These are phyloP conservation scores for Amyloporia xantha DNA, from an alignment of 768 basidiomycete species.

Conservation along the genomic window DNA sequence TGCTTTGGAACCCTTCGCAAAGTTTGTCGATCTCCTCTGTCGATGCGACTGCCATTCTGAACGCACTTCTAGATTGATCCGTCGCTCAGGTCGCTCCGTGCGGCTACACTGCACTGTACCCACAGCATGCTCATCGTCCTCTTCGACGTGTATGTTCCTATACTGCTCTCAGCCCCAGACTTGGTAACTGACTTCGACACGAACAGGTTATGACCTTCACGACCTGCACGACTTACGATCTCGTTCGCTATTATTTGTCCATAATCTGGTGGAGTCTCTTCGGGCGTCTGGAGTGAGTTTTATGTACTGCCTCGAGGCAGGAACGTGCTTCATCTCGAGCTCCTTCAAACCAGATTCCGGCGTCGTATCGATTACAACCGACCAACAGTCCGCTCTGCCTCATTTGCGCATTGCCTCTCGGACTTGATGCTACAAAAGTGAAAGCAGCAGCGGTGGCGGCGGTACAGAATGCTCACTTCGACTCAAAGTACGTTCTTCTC, in stretches of 20 bases:
- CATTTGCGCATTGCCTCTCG: conserved; percentile 45
- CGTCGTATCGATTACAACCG: conserved; percentile 58
- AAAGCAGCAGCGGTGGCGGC: conserved; percentile 38
- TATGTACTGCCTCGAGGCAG: background rate
- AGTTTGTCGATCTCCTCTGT: conserved; percentile 33
- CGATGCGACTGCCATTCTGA: conserved; percentile 2
- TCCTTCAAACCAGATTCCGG: conserved; percentile 55
- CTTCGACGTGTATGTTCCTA: conserved; percentile 46
- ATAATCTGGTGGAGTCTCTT: conserved; percentile 53
- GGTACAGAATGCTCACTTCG: conserved; percentile 37
- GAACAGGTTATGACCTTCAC: conserved; percentile 58
- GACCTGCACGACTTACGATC: conserved; percentile 63
- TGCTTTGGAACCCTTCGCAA: conserved; percentile 56
- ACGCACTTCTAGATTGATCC: conserved; percentile 34
- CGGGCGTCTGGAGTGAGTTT: conserved; percentile 49
- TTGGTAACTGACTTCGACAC: too few relatives aligned
- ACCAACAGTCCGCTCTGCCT: conserved; percentile 55
- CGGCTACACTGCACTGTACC: conserved; percentile 62
- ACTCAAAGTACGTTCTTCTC: conserved; percentile 31
- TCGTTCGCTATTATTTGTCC: conserved; percentile 56
- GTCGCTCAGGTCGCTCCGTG: conserved; percentile 41
- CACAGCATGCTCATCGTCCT: conserved; percentile 51
- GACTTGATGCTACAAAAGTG: conserved; percentile 34
- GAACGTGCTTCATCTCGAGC: background rate
- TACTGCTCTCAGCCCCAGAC: too few relatives aligned